Base-by-base conservation (phyloP, 2,329 filamentous ascomycete species). In the Colletotrichum acutatum region DNA sequence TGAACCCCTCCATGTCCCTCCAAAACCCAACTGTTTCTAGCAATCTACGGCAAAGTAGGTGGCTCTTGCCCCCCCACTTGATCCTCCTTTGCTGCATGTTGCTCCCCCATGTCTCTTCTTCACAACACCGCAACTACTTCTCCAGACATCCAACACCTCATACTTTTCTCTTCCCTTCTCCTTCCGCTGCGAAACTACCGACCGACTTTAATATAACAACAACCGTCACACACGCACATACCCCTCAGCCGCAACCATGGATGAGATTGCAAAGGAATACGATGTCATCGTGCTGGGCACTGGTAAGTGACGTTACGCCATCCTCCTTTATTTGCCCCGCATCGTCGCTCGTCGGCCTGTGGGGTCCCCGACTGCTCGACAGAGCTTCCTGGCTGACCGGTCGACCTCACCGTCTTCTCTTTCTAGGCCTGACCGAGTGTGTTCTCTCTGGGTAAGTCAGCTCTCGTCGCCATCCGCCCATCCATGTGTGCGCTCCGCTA, bases 231-330 rank as follows among this genome's bases (percentile, higher is more conserved):
- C 42, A 49, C 42, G 42, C 42, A 49, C 19, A 72, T 34, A 53
- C 22, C 53, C 59, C 54, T 66, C 85, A 66, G 67, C 74, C 72
- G 74, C 75, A 80, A 90, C 75, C 86, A 98, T 98, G 97, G 97
- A 98, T 83, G 97, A 98, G 86, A 98, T 99, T 83, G 95, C 95
- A 78, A 94, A 95, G 83, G 95, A 98, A 86, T 99, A 99, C 90
- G 97, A 99, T 90, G 94, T 98, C 85, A 92, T 99, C 83, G 97
- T 99, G 83, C 91, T 99, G 83, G 97, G 97, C 90, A 99, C 97
- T 84, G 95, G 95, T 98, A 89, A 46, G 71, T 73, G 71, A 73
- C 82, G 90, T 85, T 78, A 80, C 74, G 77, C 81, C 70, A 30
- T 52, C 71, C 63, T 46, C 66, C 54, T 52, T 57, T 65, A 53